Evolutionary conservation across 805 yeast species (phyloP), one percentile per base, ranked within the genome.

Genomic region (Wickerhamomyces alni): DNA sequence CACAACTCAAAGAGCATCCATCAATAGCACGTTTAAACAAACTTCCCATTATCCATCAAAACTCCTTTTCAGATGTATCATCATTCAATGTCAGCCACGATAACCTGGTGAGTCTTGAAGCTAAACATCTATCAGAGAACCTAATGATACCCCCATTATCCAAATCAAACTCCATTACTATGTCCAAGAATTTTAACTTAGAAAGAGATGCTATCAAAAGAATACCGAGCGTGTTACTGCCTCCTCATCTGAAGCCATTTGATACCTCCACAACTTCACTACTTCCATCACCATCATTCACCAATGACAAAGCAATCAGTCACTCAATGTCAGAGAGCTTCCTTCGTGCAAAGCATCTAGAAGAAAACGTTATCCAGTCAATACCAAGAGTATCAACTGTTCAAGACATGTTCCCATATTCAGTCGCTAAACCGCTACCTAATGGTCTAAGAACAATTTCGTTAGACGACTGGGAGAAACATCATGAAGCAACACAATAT

Each of bases 171-270:
- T 42, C 41, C 17, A 21, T 19, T 4, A 13, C 38, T 4, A 28
- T 38, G 2, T 40, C 46, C 2, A 51, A 41, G 32, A 41, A 33
- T 12, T 19, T 53, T 4, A 36, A 39, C 28, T 21, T 48, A 2
- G 59, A 55, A 35, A 46, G 54, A 36, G 55, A 52, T 37, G 58
- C 58, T 2, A 33, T 55, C 18, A 54, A 37, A 17, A 45, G 59
- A 43, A 49, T 54, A 11, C 59, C 59, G 11, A 42, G 46, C 31
- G 57, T 38, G 7, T 36, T 55, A 16, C 30, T 55, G 2, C 58
- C 59, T 9, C 59, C 59, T 2, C 59, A 55, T 38, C 27, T 55
- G 34, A 49, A 46, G 33, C 48, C 48, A n/a, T 51, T 46, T 18
- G 46, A 37, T 10, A 42, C 41, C 17, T 24, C 19, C 19, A 4